Percentiles rank a stretch among this genome's conserved stretches.
Evolutionary conservation across 2,329 filamentous ascomycete species (phyloP).

Genomic region (Colletotrichum eremochloae): DNA sequence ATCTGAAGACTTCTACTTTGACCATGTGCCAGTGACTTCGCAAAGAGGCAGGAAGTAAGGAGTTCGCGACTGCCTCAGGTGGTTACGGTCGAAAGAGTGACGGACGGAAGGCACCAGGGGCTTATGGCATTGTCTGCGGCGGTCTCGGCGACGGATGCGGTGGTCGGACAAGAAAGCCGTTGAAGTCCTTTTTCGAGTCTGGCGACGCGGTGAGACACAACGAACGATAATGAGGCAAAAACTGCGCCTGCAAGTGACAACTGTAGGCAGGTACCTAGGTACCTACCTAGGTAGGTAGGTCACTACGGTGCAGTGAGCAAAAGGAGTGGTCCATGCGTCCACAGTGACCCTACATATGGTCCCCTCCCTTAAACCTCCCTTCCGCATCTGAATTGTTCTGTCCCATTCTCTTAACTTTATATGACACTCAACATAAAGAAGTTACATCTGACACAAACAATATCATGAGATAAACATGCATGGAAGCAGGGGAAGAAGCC

Average conservation of each 20-base stretch:
- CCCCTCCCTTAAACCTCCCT: background rate
- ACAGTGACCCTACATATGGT: too few species aligned
- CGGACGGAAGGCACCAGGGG: slow-evolving; percentile 5
- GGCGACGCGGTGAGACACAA: slow-evolving; percentile 29
- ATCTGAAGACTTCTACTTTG: slow-evolving; percentile 33
- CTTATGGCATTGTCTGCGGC: slow-evolving; percentile 29
- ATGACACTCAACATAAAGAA: background rate
- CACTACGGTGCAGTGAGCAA: background rate
- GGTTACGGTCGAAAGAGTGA: background rate
- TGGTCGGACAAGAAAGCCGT: slow-evolving; percentile 25
- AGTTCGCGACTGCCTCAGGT: slow-evolving; percentile 5
- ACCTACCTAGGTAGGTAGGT: background rate
- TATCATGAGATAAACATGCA: background rate
- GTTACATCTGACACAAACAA: background rate
- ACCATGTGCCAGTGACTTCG: slow-evolving; percentile 13
- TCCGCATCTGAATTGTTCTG: background rate
- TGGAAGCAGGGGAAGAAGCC: background rate
- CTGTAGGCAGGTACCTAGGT: background rate
- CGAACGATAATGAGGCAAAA: slow-evolving; percentile 19
- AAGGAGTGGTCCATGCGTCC: background rate
- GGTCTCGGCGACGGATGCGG: slow-evolving; percentile 16
- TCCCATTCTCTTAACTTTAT: background rate
- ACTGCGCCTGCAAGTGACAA: slow-evolving; percentile 8
- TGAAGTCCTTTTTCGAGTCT: slow-evolving; percentile 15
- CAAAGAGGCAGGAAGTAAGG: slow-evolving; percentile 25